phyloP scores from a whole-genome alignment of 1,284 basidiomycete genomes.

The Fomitopsis palustris region DNA sequence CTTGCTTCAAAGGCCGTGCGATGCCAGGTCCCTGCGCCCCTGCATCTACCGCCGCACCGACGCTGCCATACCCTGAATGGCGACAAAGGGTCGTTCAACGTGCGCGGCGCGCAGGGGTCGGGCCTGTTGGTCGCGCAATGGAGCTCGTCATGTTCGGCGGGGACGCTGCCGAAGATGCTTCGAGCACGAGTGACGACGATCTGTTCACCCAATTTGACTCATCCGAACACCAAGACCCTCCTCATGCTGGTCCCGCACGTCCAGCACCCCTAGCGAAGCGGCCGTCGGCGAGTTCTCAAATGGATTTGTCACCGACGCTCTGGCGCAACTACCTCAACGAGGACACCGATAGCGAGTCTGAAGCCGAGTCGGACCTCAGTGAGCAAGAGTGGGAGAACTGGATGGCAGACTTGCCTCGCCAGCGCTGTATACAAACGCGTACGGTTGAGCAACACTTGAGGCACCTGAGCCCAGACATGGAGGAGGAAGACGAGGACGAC shows the following conservation, averaged over 20 bases:
- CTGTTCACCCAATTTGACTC: constrained; percentile 12
- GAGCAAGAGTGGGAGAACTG: constrained; percentile 62
- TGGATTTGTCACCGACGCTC: neutral
- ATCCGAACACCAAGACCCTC: constrained; percentile 8
- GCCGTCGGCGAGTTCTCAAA: neutral
- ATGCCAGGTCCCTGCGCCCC: constrained; percentile 7
- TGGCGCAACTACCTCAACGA: constrained; percentile 17
- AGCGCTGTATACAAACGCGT: constrained; percentile 16
- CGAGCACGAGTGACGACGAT: constrained; percentile 8
- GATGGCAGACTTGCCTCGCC: constrained; percentile 47
- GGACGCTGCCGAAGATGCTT: constrained; percentile 14
- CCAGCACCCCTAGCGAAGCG: neutral
- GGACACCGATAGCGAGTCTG: constrained; percentile 29
- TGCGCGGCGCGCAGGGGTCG: constrained; percentile 53
- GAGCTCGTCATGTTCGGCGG: constrained; percentile 41
- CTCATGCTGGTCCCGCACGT: neutral
- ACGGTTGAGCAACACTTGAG: constrained; percentile 1
- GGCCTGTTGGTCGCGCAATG: constrained; percentile 49
- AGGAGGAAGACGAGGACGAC: neutral
- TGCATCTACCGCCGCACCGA: constrained; percentile 8
- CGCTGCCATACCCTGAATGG: constrained; percentile 62
- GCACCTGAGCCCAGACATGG: neutral
- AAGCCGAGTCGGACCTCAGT: constrained; percentile 40
- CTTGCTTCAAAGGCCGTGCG: neutral
- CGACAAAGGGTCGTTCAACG: constrained; percentile 42